Evolutionary conservation across 2,329 filamentous ascomycete genomes (phyloP).

Genomic region (Myotisia sp.): DNA sequence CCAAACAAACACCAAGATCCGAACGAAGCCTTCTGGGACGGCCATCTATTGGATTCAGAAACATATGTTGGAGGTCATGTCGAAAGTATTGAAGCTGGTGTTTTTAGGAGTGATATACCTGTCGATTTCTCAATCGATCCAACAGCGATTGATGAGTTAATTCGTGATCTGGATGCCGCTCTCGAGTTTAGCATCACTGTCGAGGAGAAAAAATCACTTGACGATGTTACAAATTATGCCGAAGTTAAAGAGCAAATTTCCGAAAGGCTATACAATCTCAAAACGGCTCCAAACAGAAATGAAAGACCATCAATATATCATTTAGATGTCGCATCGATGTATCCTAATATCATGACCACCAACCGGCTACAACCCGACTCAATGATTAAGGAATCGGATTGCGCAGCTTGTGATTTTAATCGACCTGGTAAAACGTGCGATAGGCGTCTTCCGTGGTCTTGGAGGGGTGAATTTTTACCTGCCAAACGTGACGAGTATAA

Average conservation of each 20-base stretch:
- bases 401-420: conserved; percentile 96
- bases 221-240: conserved; percentile 67
- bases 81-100: conserved; percentile 95
- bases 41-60: conserved; percentile 87
- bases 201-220: conserved; percentile 68
- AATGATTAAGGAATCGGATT: conserved; percentile 95
- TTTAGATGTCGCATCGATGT: conserved; percentile 97
- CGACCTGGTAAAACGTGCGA: conserved; percentile 94
- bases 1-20: conserved; percentile 92
- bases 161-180: conserved; percentile 74
- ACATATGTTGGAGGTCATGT: conserved; percentile 98
- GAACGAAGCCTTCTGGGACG: conserved; percentile 90
- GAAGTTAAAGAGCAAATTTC: conserved; percentile 74
- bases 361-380: conserved; percentile 95
- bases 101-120: conserved; percentile 90
- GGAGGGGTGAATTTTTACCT: conserved; percentile 93
- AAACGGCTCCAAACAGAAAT: conserved; percentile 65
- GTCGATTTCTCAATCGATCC: conserved; percentile 88
- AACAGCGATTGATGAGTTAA: conserved; percentile 73
- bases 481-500: conserved; percentile 98
- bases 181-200: conserved; percentile 75
- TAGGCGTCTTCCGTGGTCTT: conserved; percentile 85
- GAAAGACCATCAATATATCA: conserved; percentile 92
- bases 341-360: conserved; percentile 99
- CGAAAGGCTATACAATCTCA: conserved; percentile 55